Evolutionary conservation across 305 asterid genomes (phyloP).

Genomic region (Plantago lanceolata): DNA sequence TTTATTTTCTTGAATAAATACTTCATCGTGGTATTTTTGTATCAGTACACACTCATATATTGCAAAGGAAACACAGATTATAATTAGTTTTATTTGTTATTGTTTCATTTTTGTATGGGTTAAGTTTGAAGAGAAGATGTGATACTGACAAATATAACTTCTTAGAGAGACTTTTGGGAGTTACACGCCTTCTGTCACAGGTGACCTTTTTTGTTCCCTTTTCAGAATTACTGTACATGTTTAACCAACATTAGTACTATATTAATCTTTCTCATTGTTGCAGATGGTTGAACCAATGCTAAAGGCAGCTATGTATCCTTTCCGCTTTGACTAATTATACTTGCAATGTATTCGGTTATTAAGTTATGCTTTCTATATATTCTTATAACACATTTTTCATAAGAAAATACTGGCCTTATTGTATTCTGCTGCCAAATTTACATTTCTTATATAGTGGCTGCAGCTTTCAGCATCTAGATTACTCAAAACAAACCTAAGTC

Average conservation of each 20-base stretch:
- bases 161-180: conserved; percentile 76
- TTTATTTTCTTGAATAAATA: too few species aligned
- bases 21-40: too few species aligned
- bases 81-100: background rate
- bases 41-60: too few species aligned
- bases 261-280: conserved; percentile 25
- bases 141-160: conserved; percentile 56
- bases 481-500: too few species aligned
- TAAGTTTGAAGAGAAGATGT: conserved; percentile 73
- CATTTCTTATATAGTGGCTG: too few species aligned
- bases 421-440: too few species aligned
- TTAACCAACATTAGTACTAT: conserved; percentile 10
- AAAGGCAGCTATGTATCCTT: conserved; percentile 85
- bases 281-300: conserved; percentile 88
- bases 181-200: conserved; percentile 57
- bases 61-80: conserved; percentile 1
- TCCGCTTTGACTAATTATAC: conserved; percentile 1
- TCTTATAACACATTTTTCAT: too few species aligned
- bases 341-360: too few species aligned
- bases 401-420: background rate
- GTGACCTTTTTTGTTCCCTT: conserved; percentile 24
- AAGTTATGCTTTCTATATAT: background rate
- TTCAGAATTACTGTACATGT: conserved; percentile 10
- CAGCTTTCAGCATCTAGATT: too few species aligned
- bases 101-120: conserved; percentile 13